Base-by-base conservation (phyloP, 169 alveolate genomes). In the Eimeria zaria region DNA sequence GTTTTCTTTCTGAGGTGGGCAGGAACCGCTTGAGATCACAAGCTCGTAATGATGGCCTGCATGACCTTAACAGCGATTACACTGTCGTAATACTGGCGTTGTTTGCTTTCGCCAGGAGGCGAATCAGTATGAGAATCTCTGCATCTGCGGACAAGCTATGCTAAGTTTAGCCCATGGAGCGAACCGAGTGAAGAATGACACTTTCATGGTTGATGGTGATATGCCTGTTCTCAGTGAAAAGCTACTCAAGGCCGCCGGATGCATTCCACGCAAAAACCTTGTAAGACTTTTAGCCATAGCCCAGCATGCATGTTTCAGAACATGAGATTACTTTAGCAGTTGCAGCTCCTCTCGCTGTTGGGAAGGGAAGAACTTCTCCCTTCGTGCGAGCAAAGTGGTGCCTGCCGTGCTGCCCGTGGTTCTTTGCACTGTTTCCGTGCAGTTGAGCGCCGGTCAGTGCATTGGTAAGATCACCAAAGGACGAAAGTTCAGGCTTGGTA, bases 391-490 rank as follows among this genome's bases (percentile, higher is more conserved):
- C 51, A 2, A 41, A 8, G 6, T n/a, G 1, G 20, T 60, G 53
- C 27, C 69, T 46, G 36, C 73, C 9, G 46, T 30, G 33, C 53
- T 44, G 41, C 36, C 74, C 16, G 7, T 27, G 39, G 27, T 9
- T 8, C 58, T 24, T 20, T 90, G 74, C 88, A 0, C 67, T 27
- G 73, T 91, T 33, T 89, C 67, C 62, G 36, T 58, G 55, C 96
- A 95, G 97, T n/a, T 96, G 39, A 46, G 87, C 53, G 97, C 91
- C 88, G 99, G 99, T 2, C 98, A 98, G 39, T 98, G 99, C 96
- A 97, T 99, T 69, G 99, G 99, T 12, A 99, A 99, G 97, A 98
- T 98, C 95, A 98, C 99, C 33, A 98, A 99, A 93, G 97, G 98
- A 22, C 98, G 98, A 90, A 98, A 98, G 96, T 98, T 99, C 97